Conservation (phyloP, 2,329 filamentous ascomycete genomes). For the Hyphodiscus sp. region DNA sequence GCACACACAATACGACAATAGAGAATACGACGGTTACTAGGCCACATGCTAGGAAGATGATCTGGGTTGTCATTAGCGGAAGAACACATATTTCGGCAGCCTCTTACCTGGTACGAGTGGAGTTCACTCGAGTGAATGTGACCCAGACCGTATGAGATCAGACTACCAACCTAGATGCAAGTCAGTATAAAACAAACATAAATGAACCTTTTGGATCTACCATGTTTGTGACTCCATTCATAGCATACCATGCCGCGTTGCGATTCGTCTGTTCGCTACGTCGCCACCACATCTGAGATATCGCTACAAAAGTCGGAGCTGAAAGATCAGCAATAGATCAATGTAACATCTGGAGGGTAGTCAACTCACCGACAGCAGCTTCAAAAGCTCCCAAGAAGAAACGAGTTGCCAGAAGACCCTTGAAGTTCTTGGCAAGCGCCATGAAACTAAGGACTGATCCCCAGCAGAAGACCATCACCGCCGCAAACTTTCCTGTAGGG, state of each 20-base stretch:
- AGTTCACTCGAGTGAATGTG: conserved; percentile 42
- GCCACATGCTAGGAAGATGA: conserved; percentile 50
- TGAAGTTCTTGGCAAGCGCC: conserved; percentile 29
- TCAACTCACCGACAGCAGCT: conserved; percentile 16
- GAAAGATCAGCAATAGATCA: neutral
- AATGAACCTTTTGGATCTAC: conserved; percentile 32
- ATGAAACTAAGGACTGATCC: conserved; percentile 38
- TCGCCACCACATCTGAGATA: conserved; percentile 57
- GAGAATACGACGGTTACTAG: conserved; percentile 43
- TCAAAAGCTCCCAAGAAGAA: conserved; percentile 51
- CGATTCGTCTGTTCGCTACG: conserved; percentile 51
- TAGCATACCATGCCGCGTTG: conserved; percentile 52
- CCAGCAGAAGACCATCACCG: conserved; percentile 47
- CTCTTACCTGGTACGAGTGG: conserved; percentile 27
- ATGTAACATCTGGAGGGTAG: conserved; percentile 15
- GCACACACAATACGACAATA: conserved; percentile 32
- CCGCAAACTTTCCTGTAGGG: conserved; percentile 49
- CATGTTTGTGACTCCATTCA: conserved; percentile 47
- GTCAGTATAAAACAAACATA: too few relatives aligned
- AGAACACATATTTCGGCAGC: neutral
- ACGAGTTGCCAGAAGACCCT: conserved; percentile 30
- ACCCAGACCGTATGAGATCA: too few relatives aligned
- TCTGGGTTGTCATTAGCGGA: conserved; percentile 19
- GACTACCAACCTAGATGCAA: too few relatives aligned
- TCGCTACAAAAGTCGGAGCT: conserved; percentile 48